phyloP scores from a whole-genome alignment of 495 filamentous ascomycete species.

The Parachaetomium inaequale region DNA sequence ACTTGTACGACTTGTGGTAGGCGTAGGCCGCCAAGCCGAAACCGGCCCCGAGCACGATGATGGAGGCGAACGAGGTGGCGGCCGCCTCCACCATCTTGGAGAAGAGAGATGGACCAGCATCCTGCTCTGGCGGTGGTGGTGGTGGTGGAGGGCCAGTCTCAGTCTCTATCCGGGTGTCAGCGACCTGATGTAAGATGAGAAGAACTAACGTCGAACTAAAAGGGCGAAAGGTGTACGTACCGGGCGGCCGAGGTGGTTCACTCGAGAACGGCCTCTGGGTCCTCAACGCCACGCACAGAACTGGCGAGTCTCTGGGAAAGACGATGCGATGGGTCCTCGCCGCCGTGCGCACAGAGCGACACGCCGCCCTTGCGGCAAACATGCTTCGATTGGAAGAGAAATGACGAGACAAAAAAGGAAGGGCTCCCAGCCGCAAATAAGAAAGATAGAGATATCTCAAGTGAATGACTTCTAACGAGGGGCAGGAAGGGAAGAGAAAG shows the following conservation, averaged over 20 bases:
- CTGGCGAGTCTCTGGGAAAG: background rate
- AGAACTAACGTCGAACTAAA: background rate
- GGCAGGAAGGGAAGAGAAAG: constrained; percentile 5
- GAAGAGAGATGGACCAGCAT: constrained; percentile 35
- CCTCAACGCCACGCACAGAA: too few species aligned
- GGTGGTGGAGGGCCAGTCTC: background rate
- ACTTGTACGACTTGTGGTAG: constrained; percentile 89
- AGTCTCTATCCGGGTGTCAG: background rate
- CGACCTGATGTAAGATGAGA: background rate
- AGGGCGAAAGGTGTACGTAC: background rate
- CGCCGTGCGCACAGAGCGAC: background rate
- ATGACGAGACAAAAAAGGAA: background rate
- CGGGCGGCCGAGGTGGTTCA: background rate
- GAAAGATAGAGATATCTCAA: background rate
- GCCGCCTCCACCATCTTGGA: constrained; percentile 83
- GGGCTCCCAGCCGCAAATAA: background rate
- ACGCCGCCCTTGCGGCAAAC: constrained; percentile 3
- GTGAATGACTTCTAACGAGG: constrained; percentile 7
- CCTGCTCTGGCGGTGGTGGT: constrained; percentile 23
- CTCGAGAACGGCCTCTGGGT: background rate
- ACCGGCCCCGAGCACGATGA: constrained; percentile 70
- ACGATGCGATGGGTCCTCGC: background rate
- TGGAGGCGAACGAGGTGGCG: constrained; percentile 80
- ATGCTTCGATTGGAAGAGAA: background rate
- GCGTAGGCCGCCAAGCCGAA: constrained; percentile 71